Evolutionary conservation across 164 flowering plant species (phyloP).

Genomic region (Hamamelis virginiana): DNA sequence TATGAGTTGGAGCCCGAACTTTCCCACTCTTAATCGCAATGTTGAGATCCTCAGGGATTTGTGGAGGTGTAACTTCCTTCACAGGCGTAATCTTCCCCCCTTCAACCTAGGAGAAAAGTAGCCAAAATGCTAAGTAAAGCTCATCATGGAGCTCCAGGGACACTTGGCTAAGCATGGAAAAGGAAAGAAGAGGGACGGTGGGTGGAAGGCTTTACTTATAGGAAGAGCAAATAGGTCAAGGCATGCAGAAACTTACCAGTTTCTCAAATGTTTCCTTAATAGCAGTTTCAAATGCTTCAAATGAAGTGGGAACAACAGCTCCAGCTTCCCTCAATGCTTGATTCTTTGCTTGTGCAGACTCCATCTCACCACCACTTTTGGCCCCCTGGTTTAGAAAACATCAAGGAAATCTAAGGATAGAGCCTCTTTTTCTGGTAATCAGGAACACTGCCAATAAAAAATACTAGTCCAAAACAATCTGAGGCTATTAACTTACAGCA

Average conservation of each 20-base stretch:
- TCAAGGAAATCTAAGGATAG: constrained; percentile 8
- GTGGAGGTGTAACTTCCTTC: constrained; percentile 86
- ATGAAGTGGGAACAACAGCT: constrained; percentile 95
- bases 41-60: constrained; percentile 97
- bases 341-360: constrained; percentile 98
- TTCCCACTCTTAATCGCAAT: constrained; percentile 92
- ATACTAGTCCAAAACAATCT: neutral
- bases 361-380: constrained; percentile 98
- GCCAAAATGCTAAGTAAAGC: neutral
- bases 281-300: constrained; percentile 80
- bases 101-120: constrained; percentile 47
- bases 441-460: too few species aligned
- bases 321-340: constrained; percentile 93
- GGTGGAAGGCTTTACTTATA: neutral
- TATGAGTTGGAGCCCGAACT: constrained; percentile 99
- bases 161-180: neutral
- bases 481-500: constrained; percentile 68
- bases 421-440: neutral
- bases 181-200: neutral
- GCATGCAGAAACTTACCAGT: constrained; percentile 50
- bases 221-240: neutral
- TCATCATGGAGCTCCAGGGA: neutral
- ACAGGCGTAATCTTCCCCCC: constrained; percentile 77
- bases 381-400: constrained; percentile 64
- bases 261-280: constrained; percentile 92